Evolutionary conservation across 1,139 yeast genomes (phyloP).

Genomic region (Hyphopichia khmerensis): DNA sequence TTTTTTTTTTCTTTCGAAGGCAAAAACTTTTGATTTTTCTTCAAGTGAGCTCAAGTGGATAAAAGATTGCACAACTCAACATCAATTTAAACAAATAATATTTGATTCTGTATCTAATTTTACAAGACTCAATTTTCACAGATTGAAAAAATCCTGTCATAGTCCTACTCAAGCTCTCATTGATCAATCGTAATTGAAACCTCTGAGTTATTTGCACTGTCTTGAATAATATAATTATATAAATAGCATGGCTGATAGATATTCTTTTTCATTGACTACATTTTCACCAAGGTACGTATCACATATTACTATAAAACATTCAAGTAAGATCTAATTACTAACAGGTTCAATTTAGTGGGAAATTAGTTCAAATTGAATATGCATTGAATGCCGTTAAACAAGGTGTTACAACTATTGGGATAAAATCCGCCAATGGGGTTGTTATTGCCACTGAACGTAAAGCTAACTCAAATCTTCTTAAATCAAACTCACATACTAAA

Average conservation of each 20-base stretch:
- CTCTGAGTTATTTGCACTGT: not conserved
- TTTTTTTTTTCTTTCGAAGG: conserved; percentile 13
- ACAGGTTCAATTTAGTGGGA: conserved; percentile 63
- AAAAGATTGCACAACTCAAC: not conserved
- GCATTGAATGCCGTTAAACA: conserved; percentile 97
- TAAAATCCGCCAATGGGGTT: conserved; percentile 94
- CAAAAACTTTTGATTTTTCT: conserved; percentile 2
- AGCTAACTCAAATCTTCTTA: conserved; percentile 74
- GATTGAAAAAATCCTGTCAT: not conserved
- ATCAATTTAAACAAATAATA: not conserved
- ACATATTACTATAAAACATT: not conserved
- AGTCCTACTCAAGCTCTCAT: not conserved
- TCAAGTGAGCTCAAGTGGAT: not conserved
- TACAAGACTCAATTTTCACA: not conserved
- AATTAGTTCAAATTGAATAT: conserved; percentile 95
- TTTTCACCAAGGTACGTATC: conserved; percentile 86
- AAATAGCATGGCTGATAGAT: conserved; percentile 85
- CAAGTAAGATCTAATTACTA: conserved; percentile 10
- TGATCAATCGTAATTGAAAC: not conserved
- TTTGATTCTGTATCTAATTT: not conserved
- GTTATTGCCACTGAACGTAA: conserved; percentile 97
- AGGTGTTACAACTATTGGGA: conserved; percentile 96
- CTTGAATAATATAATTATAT: not conserved
- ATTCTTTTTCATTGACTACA: conserved; percentile 94
- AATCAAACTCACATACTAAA: conserved; percentile 73